Evolutionary conservation across 306 rosid species (phyloP), one percentile per base, ranked within the genome.

Genomic region (Coriaria nepalensis): DNA sequence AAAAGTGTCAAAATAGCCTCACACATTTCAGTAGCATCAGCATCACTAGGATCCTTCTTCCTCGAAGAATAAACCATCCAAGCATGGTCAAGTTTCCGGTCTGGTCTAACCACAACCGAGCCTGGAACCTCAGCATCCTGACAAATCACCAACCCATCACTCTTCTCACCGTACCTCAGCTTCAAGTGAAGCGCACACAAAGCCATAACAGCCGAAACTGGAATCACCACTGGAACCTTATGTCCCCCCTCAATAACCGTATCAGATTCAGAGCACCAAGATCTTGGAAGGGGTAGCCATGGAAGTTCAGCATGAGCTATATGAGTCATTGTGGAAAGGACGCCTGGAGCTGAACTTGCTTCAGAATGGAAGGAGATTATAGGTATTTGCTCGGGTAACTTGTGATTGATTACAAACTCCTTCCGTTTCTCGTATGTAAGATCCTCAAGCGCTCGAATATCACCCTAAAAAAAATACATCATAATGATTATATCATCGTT

Each of bases 61-160:
- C 67, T 68, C 36, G 93, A 68, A 49, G 87, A 80, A 70, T 83
- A 83, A 44, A 80, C 94, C 88, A 80, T 83, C 86, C 86, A 87
- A n/a, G 79, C 78, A 66, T 87, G 96, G 46, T 83, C 85, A 39
- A 87, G 86, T 67, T 80, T 80, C 73, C 56, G 69, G 37, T 73
- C 76, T 1, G 86, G 81, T 65, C 70, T 68, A 6, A 80, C 78
- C 12, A 83, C 82, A 33, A 81, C 73, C 0, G 96, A 88, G 55
- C 95, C 95, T 0, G 96, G 82, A 63, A 88, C 96, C 63, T 83
- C 68, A 9, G 97, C 93, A 6, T 88, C 95, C 0, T 68, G 66
- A 59, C 90, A 68, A 0, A 80, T 76, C 50, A 88, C 86, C 10
- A 83, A 41, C 6, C 93, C 93, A 2, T 78, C 94, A 7, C 94